Evolutionary conservation across 768 basidiomycete species (phyloP).

Genomic region (Mycena maculata): DNA sequence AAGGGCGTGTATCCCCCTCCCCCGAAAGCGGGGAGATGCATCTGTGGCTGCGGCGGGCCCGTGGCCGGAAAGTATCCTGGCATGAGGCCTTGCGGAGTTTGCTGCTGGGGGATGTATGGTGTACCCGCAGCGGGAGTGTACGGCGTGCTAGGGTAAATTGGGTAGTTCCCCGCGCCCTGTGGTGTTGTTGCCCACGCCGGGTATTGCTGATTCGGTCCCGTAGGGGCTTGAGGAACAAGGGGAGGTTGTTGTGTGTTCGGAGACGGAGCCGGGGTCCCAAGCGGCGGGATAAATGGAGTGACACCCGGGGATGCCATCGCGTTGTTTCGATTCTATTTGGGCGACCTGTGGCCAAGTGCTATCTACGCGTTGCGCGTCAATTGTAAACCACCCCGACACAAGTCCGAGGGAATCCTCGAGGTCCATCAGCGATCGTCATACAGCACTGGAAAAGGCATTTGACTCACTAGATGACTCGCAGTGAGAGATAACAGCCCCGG

Average conservation of each 20-base stretch:
- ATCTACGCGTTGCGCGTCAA: constrained; percentile 25
- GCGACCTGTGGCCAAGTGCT: constrained; percentile 20
- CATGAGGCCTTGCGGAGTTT: constrained; percentile 32
- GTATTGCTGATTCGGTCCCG: constrained; percentile 38
- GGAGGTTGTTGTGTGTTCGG: constrained; percentile 50
- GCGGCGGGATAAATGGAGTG: constrained; percentile 54
- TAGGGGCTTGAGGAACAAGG: constrained; percentile 43
- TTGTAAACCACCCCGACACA: constrained; percentile 18
- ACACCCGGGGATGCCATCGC: constrained; percentile 34
- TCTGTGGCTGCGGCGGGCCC: constrained; percentile 12
- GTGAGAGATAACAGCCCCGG: background rate
- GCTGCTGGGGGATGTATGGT: constrained; percentile 51
- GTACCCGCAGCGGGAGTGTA: constrained; percentile 42
- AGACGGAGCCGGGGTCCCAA: constrained; percentile 53
- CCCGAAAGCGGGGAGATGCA: constrained; percentile 1
- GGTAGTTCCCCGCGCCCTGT: constrained; percentile 49
- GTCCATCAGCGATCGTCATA: constrained; percentile 13
- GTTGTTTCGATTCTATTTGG: constrained; percentile 29
- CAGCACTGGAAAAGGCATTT: constrained; percentile 14
- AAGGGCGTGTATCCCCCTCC: constrained; percentile 25
- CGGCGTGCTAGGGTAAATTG: constrained; percentile 51
- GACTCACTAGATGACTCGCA: constrained; percentile 26
- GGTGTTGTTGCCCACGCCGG: constrained; percentile 50
- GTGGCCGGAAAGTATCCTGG: constrained; percentile 32
- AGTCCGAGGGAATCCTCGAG: constrained; percentile 20